Evolutionary conservation across 495 filamentous ascomycete species (phyloP).

Genomic region (Aspergillus kassunensis): DNA sequence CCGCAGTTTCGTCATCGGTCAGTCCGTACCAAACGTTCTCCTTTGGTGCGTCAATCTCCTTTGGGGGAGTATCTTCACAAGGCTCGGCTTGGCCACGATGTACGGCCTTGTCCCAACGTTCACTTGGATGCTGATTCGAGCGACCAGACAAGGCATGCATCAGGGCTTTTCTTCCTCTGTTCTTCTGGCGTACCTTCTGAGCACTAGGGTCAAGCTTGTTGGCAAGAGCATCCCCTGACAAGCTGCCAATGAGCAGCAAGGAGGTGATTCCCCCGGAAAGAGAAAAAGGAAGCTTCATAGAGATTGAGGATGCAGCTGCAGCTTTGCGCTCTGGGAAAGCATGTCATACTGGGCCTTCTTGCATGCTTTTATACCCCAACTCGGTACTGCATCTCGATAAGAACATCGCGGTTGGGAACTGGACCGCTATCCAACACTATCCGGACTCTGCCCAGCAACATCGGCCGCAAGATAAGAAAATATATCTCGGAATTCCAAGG

Average conservation of each 20-base stretch:
- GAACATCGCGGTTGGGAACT: neutral
- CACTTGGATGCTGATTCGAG: slow-evolving; percentile 5
- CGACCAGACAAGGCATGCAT: slow-evolving; percentile 11
- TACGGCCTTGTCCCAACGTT: neutral
- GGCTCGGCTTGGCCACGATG: neutral
- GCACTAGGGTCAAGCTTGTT: slow-evolving; percentile 8
- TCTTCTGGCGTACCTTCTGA: slow-evolving; percentile 3
- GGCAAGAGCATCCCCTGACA: slow-evolving; percentile 13
- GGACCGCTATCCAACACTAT: neutral
- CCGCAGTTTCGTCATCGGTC: slow-evolving; percentile 12
- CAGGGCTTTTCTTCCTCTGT: slow-evolving; percentile 5
- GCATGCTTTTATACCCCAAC: slow-evolving; percentile 2
- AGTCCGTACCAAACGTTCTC: slow-evolving; percentile 15
- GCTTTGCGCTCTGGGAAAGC: neutral
- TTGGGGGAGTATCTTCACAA: slow-evolving; percentile 8
- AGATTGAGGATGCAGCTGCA: neutral
- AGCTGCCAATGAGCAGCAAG: slow-evolving; percentile 10
- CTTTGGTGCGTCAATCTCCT: slow-evolving; percentile 14
- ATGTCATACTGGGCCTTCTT: neutral
- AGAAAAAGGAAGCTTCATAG: slow-evolving; percentile 12
- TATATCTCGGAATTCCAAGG: neutral
- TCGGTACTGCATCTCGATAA: neutral
- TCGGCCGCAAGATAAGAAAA: slow-evolving; percentile 3
- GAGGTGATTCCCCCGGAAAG: slow-evolving; percentile 9
- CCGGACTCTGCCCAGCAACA: neutral